Base-by-base conservation (phyloP, 1,284 basidiomycete species). In the Mycosarcoma mackinlayi region DNA sequence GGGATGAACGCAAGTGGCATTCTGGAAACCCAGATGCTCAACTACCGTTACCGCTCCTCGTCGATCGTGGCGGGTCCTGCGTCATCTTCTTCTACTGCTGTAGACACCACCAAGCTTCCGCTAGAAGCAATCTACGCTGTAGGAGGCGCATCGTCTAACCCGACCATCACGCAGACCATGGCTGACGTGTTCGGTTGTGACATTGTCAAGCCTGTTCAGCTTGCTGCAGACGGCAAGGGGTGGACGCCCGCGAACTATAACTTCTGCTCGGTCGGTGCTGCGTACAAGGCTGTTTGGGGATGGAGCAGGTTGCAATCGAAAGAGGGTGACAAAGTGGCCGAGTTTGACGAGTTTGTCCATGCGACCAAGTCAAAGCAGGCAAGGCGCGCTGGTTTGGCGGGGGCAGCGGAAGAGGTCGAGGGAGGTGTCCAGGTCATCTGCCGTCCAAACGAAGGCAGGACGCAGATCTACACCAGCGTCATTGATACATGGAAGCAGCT, bases 11-110 rank as follows among this genome's bases (percentile, higher is more conserved):
- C 91, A 4, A 87, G 91, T n/a, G 89, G 91, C 6, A 91, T 94
- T 68, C 85, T 94, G 68, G 90, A 93, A 83, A 92, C 91, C 0
- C 92, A 94, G 78, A 88, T 94, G 79, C 85, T 94, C 77, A 92
- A 88, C 59, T 92, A 90, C 83, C 87, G 87, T 59, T 88, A 88
- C 39, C 88, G 90, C 55, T 87, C 90, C 28, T 85, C 85, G 2
- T 87, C 87, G n/a, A 90, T 92, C 75, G 84, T 92, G 23, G 89
- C 89, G 23, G 54, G 56, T 21, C 48, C 62, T 4, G 41, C 59
- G 0, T 34, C 53, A 4, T 44, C 42, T 10, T 37, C 58, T 6
- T 35, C 55, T 14, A 24, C 54, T 3, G 18, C 51, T 3, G 31
- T 42, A 11, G 48, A 58, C 44, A 66, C 58, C 0, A 14, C 68